Percentiles rank a stretch among this genome's conserved stretches.
Evolutionary conservation across 2,329 filamentous ascomycete species (phyloP).

Genomic region (Alternaria sp.): DNA sequence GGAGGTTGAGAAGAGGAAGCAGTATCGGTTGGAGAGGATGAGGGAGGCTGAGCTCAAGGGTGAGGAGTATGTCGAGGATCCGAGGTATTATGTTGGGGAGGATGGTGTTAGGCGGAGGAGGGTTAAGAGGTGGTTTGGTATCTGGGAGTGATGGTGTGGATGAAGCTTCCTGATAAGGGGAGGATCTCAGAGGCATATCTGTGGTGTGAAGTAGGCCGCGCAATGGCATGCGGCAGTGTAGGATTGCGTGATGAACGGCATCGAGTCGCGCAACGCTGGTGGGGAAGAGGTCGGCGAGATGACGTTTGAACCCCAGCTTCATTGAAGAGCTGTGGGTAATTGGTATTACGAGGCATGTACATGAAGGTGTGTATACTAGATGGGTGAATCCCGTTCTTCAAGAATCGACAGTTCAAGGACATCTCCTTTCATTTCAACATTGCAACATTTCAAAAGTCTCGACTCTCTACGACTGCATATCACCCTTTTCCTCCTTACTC

Average conservation of each 20-base stretch:
- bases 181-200: background rate
- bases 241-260: background rate
- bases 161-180: too few relatives aligned
- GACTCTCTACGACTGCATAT: background rate
- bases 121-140: slow-evolving; percentile 82
- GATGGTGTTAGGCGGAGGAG: slow-evolving; percentile 58
- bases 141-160: slow-evolving; percentile 66
- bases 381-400: background rate
- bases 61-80: slow-evolving; percentile 45
- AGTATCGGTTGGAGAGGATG: slow-evolving; percentile 71
- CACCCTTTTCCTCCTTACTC: slow-evolving; percentile 4
- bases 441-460: background rate
- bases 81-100: slow-evolving; percentile 46
- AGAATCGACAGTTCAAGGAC: background rate
- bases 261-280: background rate
- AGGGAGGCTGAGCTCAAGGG: slow-evolving; percentile 42
- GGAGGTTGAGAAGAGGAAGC: slow-evolving; percentile 84
- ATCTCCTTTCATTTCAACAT: background rate
- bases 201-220: background rate
- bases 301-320: background rate
- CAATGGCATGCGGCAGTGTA: background rate
- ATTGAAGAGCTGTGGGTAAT: background rate
- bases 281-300: background rate
- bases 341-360: background rate
- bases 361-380: background rate